A percentile compares a stretch with the other conserved stretches of the same genome.
These are phyloP conservation scores for Dioszegia hungarica DNA, from an alignment of 768 basidiomycete species.

Conservation along the genomic window DNA sequence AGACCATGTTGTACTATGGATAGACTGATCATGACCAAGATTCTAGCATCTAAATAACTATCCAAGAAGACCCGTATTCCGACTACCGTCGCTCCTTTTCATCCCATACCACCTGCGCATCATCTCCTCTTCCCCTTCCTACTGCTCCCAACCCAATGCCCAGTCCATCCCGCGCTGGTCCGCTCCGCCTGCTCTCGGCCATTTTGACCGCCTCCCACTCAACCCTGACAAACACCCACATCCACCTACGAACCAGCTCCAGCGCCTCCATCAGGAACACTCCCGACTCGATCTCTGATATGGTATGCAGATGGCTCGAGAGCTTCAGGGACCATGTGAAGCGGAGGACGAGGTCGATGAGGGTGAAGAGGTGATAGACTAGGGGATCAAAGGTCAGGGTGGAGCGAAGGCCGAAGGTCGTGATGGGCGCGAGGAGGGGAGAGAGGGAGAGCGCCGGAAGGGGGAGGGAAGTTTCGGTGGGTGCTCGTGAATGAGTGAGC, in stretches of 20 bases:
- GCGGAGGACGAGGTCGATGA: slow-evolving; percentile 78
- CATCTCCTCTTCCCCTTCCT: background rate
- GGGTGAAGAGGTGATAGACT: slow-evolving; percentile 72
- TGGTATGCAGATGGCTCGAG: slow-evolving; percentile 74
- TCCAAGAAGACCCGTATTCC: background rate
- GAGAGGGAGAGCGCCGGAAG: background rate
- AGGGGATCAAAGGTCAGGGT: slow-evolving; percentile 69
- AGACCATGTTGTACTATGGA: slow-evolving; percentile 6
- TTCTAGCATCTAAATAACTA: background rate
- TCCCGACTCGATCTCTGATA: slow-evolving; percentile 69
- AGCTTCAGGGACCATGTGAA: slow-evolving; percentile 92
- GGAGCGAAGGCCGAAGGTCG: slow-evolving; percentile 67
- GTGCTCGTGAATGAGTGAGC: background rate
- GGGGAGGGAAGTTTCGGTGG: background rate
- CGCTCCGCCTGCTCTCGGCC: slow-evolving; percentile 28
- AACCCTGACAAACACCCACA: slow-evolving; percentile 95
- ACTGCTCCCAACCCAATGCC: slow-evolving; percentile 12
- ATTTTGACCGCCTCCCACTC: slow-evolving; percentile 90
- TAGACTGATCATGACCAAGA: background rate
- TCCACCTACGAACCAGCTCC: slow-evolving; percentile 85
- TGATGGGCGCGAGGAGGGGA: background rate
- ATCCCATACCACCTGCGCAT: slow-evolving; percentile 3
- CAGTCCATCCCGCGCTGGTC: slow-evolving; percentile 5
- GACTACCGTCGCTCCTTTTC: slow-evolving; percentile 1
- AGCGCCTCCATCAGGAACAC: slow-evolving; percentile 89